Evolutionary conservation across 2,329 filamentous ascomycete genomes (phyloP), one percentile per base, ranked within the genome.

Genomic region (Pseudocercospora vitis): DNA sequence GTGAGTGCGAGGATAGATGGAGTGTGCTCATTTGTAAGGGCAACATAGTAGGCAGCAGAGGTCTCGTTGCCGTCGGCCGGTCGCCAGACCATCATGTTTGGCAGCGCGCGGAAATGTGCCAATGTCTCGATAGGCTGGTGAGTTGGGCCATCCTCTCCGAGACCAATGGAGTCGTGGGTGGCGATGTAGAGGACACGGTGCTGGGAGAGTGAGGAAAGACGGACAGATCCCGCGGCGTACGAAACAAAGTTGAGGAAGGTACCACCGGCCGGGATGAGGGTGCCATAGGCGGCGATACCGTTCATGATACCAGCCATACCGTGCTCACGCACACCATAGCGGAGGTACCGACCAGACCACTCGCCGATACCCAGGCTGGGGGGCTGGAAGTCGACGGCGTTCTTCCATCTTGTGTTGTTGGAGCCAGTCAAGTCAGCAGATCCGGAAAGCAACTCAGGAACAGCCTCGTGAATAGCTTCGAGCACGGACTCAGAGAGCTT

Each of bases 221-320:
- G 92, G 72, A 97, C 87, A 68, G 94, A 87, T 76, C 94, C 94
- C 63, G 94, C 91, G 65, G 89, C 92, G 74, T 99, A 99, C 21
- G 92, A 97, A 65, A 97, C 91, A 76, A 99, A 99, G 87, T 97
- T 99, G 66, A 99, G 82, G 86, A 99, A 99, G 69, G 94, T 97
- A 77, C 94, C 94, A 64, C 85, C 85, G 66, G 91, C 95, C 65
- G 94, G 94, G 71, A 99, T 87, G 71, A 96, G 81, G 70, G 91
- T 95, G 67, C 94, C 94, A 76, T 97, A 99, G 60, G 91, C 94
- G 62, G 91, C 85, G 56, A 99, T 81, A 78, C 94, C 94, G 81
- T 96, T 96, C 79, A 95, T 88, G 76, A 95, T 89, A 69, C 88
- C 88, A 70, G 88, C 89, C 90, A 95, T 95, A 66, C 77, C 88